Evolutionary conservation across 1,139 yeast genomes (phyloP).

Genomic region (Suhomyces kunorum): DNA sequence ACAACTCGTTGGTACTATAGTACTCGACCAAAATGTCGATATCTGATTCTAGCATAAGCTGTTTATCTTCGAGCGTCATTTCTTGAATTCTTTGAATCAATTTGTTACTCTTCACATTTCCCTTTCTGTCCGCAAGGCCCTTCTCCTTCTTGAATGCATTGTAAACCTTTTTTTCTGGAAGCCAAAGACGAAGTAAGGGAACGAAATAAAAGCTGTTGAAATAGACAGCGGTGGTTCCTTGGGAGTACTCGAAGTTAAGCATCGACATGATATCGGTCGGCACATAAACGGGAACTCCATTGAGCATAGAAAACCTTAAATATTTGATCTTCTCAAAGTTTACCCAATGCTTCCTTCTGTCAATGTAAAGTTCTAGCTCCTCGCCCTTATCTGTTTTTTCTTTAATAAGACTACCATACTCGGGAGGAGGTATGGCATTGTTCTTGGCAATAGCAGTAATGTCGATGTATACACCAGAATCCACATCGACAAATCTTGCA

Average conservation of each 20-base stretch:
- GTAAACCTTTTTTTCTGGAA: conserved; percentile 25
- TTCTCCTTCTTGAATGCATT: conserved; percentile 17
- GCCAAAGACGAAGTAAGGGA: conserved; percentile 35
- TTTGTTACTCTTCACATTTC: conserved; percentile 13
- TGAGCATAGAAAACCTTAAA: conserved; percentile 33
- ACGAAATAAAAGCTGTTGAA: conserved; percentile 34
- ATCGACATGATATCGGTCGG: conserved; percentile 37
- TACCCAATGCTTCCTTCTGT: conserved; percentile 40
- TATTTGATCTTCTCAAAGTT: conserved; percentile 34
- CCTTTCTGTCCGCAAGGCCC: not conserved
- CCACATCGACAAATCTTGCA: conserved; percentile 19
- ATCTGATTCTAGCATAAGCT: conserved; percentile 13
- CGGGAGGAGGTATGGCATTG: conserved; percentile 24
- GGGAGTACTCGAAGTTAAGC: conserved; percentile 34
- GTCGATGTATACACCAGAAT: conserved; percentile 18
- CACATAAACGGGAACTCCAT: conserved; percentile 41
- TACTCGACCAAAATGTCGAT: conserved; percentile 16
- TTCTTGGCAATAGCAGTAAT: conserved; percentile 18
- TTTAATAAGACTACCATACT: conserved; percentile 25
- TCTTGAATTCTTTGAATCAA: conserved; percentile 19
- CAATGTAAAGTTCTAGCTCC: conserved; percentile 33
- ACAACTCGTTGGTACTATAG: conserved; percentile 15
- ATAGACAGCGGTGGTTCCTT: conserved; percentile 28
- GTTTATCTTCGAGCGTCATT: conserved; percentile 15
- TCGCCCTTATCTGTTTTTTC: conserved; percentile 16